Base-by-base conservation (phyloP, 768 basidiomycete species). In the Candolleomyces eurysporus region DNA sequence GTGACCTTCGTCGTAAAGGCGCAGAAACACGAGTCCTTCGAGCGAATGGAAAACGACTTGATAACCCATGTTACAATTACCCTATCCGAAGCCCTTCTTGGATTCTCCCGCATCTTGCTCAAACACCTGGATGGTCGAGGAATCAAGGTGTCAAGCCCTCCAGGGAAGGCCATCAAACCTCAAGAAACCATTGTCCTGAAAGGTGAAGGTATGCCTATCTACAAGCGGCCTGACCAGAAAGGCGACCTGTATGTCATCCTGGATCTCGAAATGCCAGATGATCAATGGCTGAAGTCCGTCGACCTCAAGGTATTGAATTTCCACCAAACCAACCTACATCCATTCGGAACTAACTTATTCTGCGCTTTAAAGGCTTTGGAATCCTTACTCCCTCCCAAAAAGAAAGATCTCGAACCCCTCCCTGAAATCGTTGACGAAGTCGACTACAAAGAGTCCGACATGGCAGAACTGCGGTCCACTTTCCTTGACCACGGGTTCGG, bases 101-200 rank as follows among this genome's bases (percentile, higher is more conserved):
- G 96, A n/a, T 96, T 99, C 77, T 91, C 89, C 51, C 86, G 96
- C 30, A 89, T 98, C 63, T 76, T 97, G 22, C 78, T 99, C 60
- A 91, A 89, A 7, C 96, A 99, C 72, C 81, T 99, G 32, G 96
- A 99, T 69, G 95, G 95, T 10, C 86, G 94, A 14, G 94, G 94
- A n/a, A 81, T 98, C 56, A 86, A 85, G 42, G 84, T 97, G 13
- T 76, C 85, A 0, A 89, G 85, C 65, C 91, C 91, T 5, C 80
- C 84, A 0, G 86, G 89, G 8, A 90, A 89, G 71, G 84, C 95
- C 31, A 83, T 96, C 69, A 85, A 86, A 63, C 82, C 87, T 4
- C 86, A 87, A 11, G 86, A 90, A 64, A 84, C 86, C 21, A 90
- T 95, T 62, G 79, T 89, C 17, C 68, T 97, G 42, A 82, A 86